Conservation (phyloP, 257 asterid genomes). For the Verbena officinalis region DNA sequence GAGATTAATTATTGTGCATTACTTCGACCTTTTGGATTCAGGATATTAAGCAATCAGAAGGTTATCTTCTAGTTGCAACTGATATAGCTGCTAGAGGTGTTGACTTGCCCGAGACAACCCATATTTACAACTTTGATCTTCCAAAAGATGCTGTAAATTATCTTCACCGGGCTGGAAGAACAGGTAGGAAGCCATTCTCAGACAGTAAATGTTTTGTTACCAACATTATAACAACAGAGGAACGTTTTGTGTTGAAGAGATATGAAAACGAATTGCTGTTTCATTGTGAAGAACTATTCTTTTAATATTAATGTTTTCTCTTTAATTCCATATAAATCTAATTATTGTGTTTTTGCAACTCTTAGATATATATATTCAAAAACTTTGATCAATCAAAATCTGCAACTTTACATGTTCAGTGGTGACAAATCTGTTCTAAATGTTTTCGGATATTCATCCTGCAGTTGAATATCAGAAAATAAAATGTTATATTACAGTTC, state of each 20-base stretch:
- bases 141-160: slow-evolving; percentile 88
- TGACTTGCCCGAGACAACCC: slow-evolving; percentile 92
- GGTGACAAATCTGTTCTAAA: neutral
- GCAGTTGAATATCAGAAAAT: slow-evolving; percentile 22
- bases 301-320: slow-evolving; percentile 25
- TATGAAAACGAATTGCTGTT: slow-evolving; percentile 83
- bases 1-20: slow-evolving; percentile 17
- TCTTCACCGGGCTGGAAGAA: slow-evolving; percentile 97
- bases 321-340: slow-evolving; percentile 12
- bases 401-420: too few relatives aligned
- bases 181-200: slow-evolving; percentile 96
- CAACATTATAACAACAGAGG: slow-evolving; percentile 72
- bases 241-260: slow-evolving; percentile 82
- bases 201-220: slow-evolving; percentile 77
- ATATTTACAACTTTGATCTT: slow-evolving; percentile 86
- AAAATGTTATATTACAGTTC: slow-evolving; percentile 59
- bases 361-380: slow-evolving; percentile 12
- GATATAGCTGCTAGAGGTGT: slow-evolving; percentile 89
- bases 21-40: slow-evolving; percentile 33
- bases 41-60: slow-evolving; percentile 71
- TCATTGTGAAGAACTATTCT: slow-evolving; percentile 65
- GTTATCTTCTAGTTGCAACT: slow-evolving; percentile 84
- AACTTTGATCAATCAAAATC: too few relatives aligned
- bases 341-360: slow-evolving; percentile 11
- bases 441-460: slow-evolving; percentile 27